Base-by-base conservation (phyloP, 192 early-diverging fungal genomes). In the Backusella circina region DNA sequence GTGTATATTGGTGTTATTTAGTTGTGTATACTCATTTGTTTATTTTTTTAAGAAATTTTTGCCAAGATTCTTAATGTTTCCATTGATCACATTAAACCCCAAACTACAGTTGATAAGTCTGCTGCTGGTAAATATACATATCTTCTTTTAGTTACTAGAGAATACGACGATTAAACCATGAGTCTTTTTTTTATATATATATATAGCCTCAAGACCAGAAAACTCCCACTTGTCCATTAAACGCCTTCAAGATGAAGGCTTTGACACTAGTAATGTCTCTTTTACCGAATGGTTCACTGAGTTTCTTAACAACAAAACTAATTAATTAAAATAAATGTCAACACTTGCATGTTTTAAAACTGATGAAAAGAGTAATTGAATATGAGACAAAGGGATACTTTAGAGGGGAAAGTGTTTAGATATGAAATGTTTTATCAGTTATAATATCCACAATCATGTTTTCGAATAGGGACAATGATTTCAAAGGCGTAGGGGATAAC, bases 191-290 rank as follows among this genome's bases (percentile, higher is more conserved):
- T 54, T 31, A 12, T 37, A 30, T 67, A 35, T 23, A 10, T n/a
- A 71, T 21, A 1, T 70, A 92, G 90, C 88, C 7, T 81, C 79
- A 5, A 84, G 91, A 18, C 92, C 92, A 6, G 80, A 88, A 51
- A 80, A 93, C 75, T 85, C 86, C 33, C 89, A 91, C 65, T 81
- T 93, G n/a, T 88, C 88, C 6, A 93, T 84, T 66, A 76, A 80
- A 3, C 83, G 88, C 44, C 82, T 93, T 9, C 75, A 86, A 61
- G 82, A 87, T n/a, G 54, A 82, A 37, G 89, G 86, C n/a, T 87
- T 91, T 72, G 66, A 84, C 37, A 80, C 87, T 1, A 71, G 67
- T 9, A 84, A 72, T 71, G 85, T 90, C 26, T 64, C 72, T 21
- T 92, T 93, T 70, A 75, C 84, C 12, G 77, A 72, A 2, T 93